Evolutionary conservation across 345 rosid genomes (phyloP).

Genomic region (Sapria himalayana): DNA sequence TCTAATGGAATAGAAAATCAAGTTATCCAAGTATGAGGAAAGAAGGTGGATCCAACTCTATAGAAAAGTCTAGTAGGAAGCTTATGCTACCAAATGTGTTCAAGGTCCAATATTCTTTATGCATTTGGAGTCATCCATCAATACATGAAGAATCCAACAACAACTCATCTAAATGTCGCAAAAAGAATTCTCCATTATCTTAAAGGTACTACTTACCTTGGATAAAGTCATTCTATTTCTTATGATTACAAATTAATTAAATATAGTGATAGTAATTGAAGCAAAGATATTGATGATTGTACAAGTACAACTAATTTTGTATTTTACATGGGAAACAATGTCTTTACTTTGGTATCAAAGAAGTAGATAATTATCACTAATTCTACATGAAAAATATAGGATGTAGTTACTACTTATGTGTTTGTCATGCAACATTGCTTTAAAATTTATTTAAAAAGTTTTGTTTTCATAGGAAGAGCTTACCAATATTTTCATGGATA

Average conservation of each 20-base stretch:
- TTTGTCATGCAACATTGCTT: neutral
- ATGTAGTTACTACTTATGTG: neutral
- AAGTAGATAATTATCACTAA: neutral
- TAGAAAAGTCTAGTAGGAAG: neutral
- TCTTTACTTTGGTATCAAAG: neutral
- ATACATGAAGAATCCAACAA: neutral
- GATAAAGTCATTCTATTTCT: neutral
- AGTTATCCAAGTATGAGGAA: neutral
- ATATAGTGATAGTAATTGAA: neutral
- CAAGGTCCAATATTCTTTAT: constrained; percentile 2
- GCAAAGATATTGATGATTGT: neutral
- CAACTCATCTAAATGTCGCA: neutral
- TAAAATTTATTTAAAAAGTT: neutral
- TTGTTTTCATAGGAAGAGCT: neutral
- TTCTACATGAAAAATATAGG: neutral
- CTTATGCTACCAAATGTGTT: neutral
- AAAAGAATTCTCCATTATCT: neutral
- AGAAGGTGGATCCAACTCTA: neutral
- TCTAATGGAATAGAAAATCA: neutral
- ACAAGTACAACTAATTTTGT: neutral
- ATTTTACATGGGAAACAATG: neutral
- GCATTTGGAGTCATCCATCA: neutral
- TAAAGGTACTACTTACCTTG: neutral
- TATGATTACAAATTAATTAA: neutral
- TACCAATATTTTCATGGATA: neutral